Base-by-base conservation (phyloP, 371 early-diverging fungal species). In the Mucor piriformis region DNA sequence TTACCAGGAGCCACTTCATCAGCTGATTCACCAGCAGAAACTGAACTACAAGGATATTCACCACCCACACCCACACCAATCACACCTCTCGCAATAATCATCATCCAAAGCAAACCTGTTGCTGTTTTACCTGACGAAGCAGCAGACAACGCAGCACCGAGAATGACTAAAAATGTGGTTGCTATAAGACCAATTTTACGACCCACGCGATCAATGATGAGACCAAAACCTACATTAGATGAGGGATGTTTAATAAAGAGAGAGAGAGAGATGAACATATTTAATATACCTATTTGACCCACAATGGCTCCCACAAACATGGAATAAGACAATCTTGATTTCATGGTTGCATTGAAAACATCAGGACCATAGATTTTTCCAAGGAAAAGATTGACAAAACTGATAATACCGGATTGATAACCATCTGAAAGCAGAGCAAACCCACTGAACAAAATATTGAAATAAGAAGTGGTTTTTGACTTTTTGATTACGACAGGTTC, bases 21-120 rank as follows among this genome's bases (percentile, higher is more conserved):
- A 6, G 85, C 78, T 20, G 83, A 75, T 50, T 84, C 85, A 16
- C 80, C 79, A 23, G 85, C 85, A 21, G 82, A 69, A 6, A 82
- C 83, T 18, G 74, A 74, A 2, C 70, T 69, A 47, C 83, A 82
- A 34, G 84, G 84, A 60, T 81, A 84, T 56, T 82, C 79, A 33
- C 82, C 70, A 13, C 81, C 80, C 6, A 74, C 76, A 53, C 75
- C 77, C 5, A 76, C 74, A 43, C 79, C 78, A 23, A 80, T 57
- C 11, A 84, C 69, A 37, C 85, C 85, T 52, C 85, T 73, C 21
- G 78, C 68, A 21, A 84, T 55, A 5, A 83, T 75, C 73, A 84
- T 52, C 58, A 82, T 82, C 85, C 85, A 84, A 57, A 84, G 63
- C 6, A 84, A 50, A 7, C 81, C 82, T 1, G 54, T 57, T 3